These are phyloP conservation scores for Pichia sp. DNA, from an alignment of 1,139 yeast species.

Conservation along the genomic window DNA sequence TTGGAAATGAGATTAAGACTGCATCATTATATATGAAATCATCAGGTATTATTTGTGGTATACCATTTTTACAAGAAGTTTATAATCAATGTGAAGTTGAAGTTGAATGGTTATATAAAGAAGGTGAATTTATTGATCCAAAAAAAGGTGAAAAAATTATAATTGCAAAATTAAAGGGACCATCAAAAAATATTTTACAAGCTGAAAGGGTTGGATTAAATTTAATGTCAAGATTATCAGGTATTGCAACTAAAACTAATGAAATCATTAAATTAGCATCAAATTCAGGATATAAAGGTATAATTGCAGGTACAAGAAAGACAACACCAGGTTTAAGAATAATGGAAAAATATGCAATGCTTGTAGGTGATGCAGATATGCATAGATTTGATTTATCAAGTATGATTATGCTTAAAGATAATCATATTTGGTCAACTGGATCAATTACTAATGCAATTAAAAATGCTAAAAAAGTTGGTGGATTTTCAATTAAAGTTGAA, in stretches of 20 bases:
- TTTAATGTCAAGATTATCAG: constrained; percentile 75
- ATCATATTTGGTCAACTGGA: constrained; percentile 89
- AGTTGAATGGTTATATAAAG: constrained; percentile 67
- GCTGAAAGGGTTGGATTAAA: constrained; percentile 88
- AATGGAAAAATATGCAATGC: constrained; percentile 88
- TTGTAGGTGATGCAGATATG: constrained; percentile 91
- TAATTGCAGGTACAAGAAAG: constrained; percentile 94
- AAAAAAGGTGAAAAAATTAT: constrained; percentile 49
- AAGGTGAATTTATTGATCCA: constrained; percentile 57
- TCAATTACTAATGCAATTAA: constrained; percentile 80
- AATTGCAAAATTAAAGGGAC: constrained; percentile 75
- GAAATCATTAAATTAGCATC: constrained; percentile 57
- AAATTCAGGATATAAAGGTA: constrained; percentile 67
- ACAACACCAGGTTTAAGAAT: constrained; percentile 94
- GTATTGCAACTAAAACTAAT: constrained; percentile 78
- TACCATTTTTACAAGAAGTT: constrained; percentile 86
- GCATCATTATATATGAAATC: constrained; percentile 83
- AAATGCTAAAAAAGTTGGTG: constrained; percentile 74
- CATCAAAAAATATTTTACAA: constrained; percentile 68
- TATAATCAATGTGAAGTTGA: constrained; percentile 65
- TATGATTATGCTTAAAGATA: constrained; percentile 96
- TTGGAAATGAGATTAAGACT: constrained; percentile 65
- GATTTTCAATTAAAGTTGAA: constrained; percentile 85
- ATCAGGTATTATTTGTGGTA: constrained; percentile 76
- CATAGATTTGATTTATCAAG: constrained; percentile 88